phyloP scores from a whole-genome alignment of 768 basidiomycete genomes.

The Obba rivulosa region DNA sequence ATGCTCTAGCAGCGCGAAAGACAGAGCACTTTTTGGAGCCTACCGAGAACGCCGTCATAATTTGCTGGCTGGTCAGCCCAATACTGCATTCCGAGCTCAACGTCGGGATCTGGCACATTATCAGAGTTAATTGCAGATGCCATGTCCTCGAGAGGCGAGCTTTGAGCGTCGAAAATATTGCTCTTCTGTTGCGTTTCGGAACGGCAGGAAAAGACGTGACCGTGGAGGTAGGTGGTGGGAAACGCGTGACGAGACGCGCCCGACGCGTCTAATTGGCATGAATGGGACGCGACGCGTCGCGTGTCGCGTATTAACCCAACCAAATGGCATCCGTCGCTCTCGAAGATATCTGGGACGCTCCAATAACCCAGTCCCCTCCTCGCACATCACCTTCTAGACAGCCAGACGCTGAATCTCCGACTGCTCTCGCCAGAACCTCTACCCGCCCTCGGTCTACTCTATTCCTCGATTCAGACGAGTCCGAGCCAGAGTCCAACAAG shows the following conservation, averaged over 20 bases:
- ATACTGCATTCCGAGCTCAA: slow-evolving; percentile 78
- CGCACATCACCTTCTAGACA: not conserved
- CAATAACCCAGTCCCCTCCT: slow-evolving; percentile 28
- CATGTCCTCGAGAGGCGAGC: not conserved
- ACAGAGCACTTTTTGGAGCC: slow-evolving; percentile 12
- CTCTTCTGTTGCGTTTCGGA: no score
- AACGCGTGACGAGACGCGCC: slow-evolving; percentile 10
- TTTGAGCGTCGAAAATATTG: no score
- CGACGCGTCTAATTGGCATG: no score
- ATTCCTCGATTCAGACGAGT: slow-evolving; percentile 48
- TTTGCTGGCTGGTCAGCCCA: slow-evolving; percentile 81
- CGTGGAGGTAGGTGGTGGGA: no score
- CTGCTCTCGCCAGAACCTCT: slow-evolving; percentile 7
- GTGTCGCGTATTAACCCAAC: not conserved
- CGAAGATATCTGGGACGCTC: slow-evolving; percentile 54
- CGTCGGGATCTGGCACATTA: slow-evolving; percentile 35
- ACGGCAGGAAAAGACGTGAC: no score
- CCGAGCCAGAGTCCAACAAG: slow-evolving; percentile 39
- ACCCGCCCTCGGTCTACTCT: slow-evolving; percentile 38
- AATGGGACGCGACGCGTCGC: slow-evolving; percentile 8
- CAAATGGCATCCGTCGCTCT: slow-evolving; percentile 4
- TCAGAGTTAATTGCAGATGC: not conserved
- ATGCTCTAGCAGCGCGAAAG: not conserved
- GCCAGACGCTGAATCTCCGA: not conserved
- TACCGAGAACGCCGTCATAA: slow-evolving; percentile 84